Conservation (phyloP, 2,329 filamentous ascomycete genomes). For the Trichoderma guizhouense region DNA sequence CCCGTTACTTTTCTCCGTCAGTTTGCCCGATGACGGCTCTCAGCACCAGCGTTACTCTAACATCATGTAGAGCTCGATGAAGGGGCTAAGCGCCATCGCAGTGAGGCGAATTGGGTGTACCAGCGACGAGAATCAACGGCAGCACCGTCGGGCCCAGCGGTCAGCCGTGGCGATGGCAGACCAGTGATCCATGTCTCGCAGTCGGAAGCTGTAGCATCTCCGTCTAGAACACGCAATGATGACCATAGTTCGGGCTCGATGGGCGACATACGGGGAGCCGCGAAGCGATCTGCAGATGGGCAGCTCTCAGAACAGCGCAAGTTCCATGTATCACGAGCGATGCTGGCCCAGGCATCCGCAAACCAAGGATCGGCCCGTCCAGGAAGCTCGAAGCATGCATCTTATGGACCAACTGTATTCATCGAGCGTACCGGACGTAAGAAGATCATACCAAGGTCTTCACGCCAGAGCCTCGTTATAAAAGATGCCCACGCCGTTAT, state of each 20-base stretch:
- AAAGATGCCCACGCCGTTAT: constrained; percentile 5
- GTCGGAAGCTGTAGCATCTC: constrained; percentile 32
- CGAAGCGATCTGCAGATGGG: not conserved
- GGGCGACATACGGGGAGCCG: constrained; percentile 17
- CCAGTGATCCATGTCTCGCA: constrained; percentile 50
- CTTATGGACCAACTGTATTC: constrained; percentile 49
- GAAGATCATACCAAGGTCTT: constrained; percentile 28
- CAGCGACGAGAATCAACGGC: constrained; percentile 44
- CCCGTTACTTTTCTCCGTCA: constrained; percentile 56
- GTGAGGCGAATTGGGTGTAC: constrained; percentile 53
- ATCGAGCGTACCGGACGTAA: constrained; percentile 49
- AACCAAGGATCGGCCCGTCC: constrained; percentile 22
- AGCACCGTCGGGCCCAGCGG: constrained; percentile 25
- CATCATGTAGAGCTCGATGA: constrained; percentile 47
- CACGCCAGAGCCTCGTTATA: constrained; percentile 23
- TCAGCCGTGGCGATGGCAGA: constrained; percentile 24
- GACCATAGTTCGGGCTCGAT: not conserved
- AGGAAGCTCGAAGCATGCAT: constrained; percentile 40
- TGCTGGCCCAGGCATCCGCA: constrained; percentile 33
- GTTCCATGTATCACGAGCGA: constrained; percentile 54
- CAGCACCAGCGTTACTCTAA: constrained; percentile 20
- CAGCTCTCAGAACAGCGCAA: constrained; percentile 41
- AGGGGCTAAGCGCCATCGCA: constrained; percentile 51
- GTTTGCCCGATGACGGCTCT: constrained; percentile 24
- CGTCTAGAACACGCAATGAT: constrained; percentile 19